Base-by-base conservation (phyloP, 306 rosid genomes). In the Hippophae gyantsensis region DNA sequence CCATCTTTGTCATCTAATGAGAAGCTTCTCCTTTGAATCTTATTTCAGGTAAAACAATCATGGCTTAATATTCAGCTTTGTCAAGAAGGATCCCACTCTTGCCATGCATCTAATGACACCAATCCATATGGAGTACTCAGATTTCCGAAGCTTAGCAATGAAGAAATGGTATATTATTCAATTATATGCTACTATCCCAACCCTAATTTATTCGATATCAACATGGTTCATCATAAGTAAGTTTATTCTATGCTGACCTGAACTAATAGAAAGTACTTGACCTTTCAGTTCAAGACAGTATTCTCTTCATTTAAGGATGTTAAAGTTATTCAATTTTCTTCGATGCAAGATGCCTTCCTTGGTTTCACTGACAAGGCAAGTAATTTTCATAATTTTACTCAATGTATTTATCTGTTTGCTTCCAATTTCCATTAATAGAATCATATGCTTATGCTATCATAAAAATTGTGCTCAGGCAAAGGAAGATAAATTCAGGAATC, bases 51-150 rank as follows among this genome's bases (percentile, higher is more conserved):
- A 71, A 93, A 81, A 67, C 83, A 68, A 12, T 93, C 99, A 52
- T 73, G 97, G 94, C 89, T 93, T 54, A 80, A 93, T 57, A 95
- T 93, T 73, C 90, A 84, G 14, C 84, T 93, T 60, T 88, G 99
- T 70, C 81, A 76, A 76, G 84, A 79, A 74, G 97, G 84, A 77
- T 73, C 40, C 12, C 58, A 26, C 56, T 75, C 67, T 64, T 93
- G 94, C 54, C 60, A 58, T 40, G 78, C 78, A 52, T 82, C 90
- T 54, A 77, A 82, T 67, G 67, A 70, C 67, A 78, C 86, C 51
- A 70, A 60, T 4, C 63, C 56, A 50, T 78, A 81, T 11, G 84
- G 84, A 50, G 74, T 76, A 50, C 84, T 93, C 60, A 82, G 70
- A 75, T 81, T 93, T 78, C 95, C 97, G n/a, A 86, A 82, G 77